Percentiles rank a stretch among this genome's conserved stretches.
Conservation (phyloP, 78 protist species). For the Dictyostelium capitatum region DNA sequence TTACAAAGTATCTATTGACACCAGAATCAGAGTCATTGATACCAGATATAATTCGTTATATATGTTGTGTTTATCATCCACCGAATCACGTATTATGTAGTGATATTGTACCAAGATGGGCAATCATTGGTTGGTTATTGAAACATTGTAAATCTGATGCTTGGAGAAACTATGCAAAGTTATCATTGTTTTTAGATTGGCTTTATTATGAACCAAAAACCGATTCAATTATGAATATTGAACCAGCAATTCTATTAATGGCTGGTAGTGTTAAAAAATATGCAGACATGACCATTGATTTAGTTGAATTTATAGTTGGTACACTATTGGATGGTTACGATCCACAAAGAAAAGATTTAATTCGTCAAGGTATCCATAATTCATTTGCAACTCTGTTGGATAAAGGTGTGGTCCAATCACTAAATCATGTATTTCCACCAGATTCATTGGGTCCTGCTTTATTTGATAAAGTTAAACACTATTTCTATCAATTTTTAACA, state of each 20-base stretch:
- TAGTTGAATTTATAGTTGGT: slow-evolving; percentile 72
- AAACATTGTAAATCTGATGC: slow-evolving; percentile 28
- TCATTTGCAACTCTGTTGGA: slow-evolving; percentile 37
- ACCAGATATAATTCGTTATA: slow-evolving; percentile 84
- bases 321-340: slow-evolving; percentile 59
- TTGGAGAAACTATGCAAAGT: slow-evolving; percentile 68
- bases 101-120: slow-evolving; percentile 89
- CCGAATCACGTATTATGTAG: slow-evolving; percentile 70
- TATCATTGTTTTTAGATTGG: slow-evolving; percentile 85
- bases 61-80: slow-evolving; percentile 86
- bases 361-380: slow-evolving; percentile 50
- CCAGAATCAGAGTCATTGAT: slow-evolving; percentile 74
- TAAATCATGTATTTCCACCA: slow-evolving; percentile 31
- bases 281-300: slow-evolving; percentile 74
- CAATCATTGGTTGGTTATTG: slow-evolving; percentile 88
- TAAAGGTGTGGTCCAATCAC: slow-evolving; percentile 69
- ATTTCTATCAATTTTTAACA: slow-evolving; percentile 25
- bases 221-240: slow-evolving; percentile 88
- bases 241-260: slow-evolving; percentile 87
- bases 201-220: slow-evolving; percentile 53
- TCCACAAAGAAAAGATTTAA: slow-evolving; percentile 37
- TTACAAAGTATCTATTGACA: slow-evolving; percentile 17
- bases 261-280: slow-evolving; percentile 84
- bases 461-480: slow-evolving; percentile 53
- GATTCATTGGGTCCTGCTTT: slow-evolving; percentile 35